Evolutionary conservation across 2,329 filamentous ascomycete species (phyloP).

Genomic region (Aspergillus sp.): DNA sequence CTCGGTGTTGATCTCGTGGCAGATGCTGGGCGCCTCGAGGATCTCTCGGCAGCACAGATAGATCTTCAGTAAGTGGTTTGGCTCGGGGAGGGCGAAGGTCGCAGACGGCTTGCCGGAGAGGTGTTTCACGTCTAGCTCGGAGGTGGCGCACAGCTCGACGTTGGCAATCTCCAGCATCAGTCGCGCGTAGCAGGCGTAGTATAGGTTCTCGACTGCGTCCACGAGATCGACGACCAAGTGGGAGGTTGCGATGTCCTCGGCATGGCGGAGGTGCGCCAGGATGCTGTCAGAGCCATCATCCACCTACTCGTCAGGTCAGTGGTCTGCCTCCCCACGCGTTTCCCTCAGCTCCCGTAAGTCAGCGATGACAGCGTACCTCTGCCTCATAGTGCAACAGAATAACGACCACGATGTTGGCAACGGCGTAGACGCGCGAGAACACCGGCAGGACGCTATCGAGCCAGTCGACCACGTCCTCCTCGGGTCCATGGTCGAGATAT

Average conservation of each 20-base stretch:
- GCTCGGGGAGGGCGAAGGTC: conserved; percentile 29
- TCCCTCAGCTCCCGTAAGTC: no score
- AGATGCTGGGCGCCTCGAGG: conserved; percentile 29
- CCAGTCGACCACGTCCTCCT: conserved; percentile 22
- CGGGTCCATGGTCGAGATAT: conserved; percentile 16
- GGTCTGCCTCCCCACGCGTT: no score
- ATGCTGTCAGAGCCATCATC: conserved; percentile 29
- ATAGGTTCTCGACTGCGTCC: conserved; percentile 35
- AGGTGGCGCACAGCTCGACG: conserved; percentile 35
- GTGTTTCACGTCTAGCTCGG: conserved; percentile 23
- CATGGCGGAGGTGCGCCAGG: conserved; percentile 28
- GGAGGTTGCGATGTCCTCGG: conserved; percentile 29
- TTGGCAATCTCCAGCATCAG: conserved; percentile 37
- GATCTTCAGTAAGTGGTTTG: conserved; percentile 34
- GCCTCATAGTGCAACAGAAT: conserved; percentile 33
- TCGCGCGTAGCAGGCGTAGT: conserved; percentile 36
- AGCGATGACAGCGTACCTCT: conserved; percentile 25
- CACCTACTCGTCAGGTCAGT: conserved; percentile 23
- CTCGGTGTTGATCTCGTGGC: conserved; percentile 23
- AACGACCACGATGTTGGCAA: conserved; percentile 35
- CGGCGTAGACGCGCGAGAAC: conserved; percentile 33
- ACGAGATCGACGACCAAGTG: conserved; percentile 30
- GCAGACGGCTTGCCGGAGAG: conserved; percentile 10
- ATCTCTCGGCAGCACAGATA: conserved; percentile 32
- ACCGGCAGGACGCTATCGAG: conserved; percentile 28